Conservation (phyloP, 2,329 filamentous ascomycete species). For the Monosporascus sp. region DNA sequence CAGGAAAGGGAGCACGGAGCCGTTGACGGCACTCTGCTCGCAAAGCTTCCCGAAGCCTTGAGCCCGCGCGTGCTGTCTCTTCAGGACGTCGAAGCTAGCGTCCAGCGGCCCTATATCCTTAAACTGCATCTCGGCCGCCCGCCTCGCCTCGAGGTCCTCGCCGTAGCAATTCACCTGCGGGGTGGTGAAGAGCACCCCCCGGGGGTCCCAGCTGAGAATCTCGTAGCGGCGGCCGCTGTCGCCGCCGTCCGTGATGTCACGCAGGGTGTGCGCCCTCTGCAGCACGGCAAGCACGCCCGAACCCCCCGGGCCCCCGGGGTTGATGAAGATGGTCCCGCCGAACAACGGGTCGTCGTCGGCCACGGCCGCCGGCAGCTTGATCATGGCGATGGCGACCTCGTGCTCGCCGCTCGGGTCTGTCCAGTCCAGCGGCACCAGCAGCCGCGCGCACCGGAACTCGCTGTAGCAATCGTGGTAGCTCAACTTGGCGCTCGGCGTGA, state of each 20-base stretch:
- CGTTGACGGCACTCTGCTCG: constrained; percentile 13
- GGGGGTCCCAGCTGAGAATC: constrained; percentile 39
- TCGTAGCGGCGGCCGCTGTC: constrained; percentile 31
- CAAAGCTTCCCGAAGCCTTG: constrained; percentile 27
- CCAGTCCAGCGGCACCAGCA: constrained; percentile 41
- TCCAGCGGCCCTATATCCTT: constrained; percentile 25
- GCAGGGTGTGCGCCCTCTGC: constrained; percentile 23
- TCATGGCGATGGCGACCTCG: constrained; percentile 34
- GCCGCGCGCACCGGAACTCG: constrained; percentile 34
- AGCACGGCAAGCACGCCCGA: constrained; percentile 31
- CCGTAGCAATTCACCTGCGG: constrained; percentile 36
- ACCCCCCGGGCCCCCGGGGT: constrained; percentile 41
- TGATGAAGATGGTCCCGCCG: constrained; percentile 37
- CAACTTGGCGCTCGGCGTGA: constrained; percentile 31
- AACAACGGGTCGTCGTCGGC: constrained; percentile 31
- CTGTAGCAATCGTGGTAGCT: constrained; percentile 36
- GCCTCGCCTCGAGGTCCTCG: constrained; percentile 23
- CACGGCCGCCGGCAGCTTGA: constrained; percentile 35
- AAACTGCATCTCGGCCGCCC: constrained; percentile 18
- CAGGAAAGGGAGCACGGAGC: constrained; percentile 28
- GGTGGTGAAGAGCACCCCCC: constrained; percentile 33
- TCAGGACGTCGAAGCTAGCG: constrained; percentile 13
- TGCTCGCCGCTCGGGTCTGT: constrained; percentile 12
- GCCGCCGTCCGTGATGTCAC: constrained; percentile 13
- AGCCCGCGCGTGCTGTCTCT: constrained; percentile 21